Percentiles rank a stretch among this genome's conserved stretches.
Conservation (phyloP, 495 filamentous ascomycete genomes). For the Paragyromitra xinjiangensis region DNA sequence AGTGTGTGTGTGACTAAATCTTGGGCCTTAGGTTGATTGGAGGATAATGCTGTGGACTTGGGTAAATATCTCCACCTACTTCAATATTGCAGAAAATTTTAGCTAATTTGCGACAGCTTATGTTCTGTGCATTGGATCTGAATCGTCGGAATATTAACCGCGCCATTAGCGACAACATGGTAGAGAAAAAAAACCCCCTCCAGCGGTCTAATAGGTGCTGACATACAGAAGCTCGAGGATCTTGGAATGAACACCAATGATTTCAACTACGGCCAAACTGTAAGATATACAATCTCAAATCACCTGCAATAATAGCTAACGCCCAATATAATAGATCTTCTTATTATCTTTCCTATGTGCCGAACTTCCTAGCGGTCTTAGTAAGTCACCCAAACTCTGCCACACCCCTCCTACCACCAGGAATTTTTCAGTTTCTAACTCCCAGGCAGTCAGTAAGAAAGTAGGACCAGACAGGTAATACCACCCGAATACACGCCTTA, state of each 20-base stretch:
- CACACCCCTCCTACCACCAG: background rate
- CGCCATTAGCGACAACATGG: constrained; percentile 62
- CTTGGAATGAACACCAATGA: constrained; percentile 63
- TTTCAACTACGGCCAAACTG: constrained; percentile 61
- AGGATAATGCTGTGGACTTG: constrained; percentile 59
- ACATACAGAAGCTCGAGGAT: constrained; percentile 36
- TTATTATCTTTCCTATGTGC: constrained; percentile 62
- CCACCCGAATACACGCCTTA: background rate
- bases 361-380: constrained; percentile 62
- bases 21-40: constrained; percentile 55
- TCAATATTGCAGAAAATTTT: background rate
- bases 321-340: constrained; percentile 57
- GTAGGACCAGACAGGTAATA: constrained; percentile 60
- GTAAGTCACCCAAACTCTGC: constrained; percentile 8
- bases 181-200: constrained; percentile 37
- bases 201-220: constrained; percentile 51
- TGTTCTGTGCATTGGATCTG: constrained; percentile 63
- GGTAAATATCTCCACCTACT: constrained; percentile 6
- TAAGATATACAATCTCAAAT: background rate
- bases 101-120: constrained; percentile 54
- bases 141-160: constrained; percentile 62
- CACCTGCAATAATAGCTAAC: background rate
- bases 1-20: constrained; percentile 3
- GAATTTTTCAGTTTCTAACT: constrained; percentile 7
- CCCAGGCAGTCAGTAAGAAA: constrained; percentile 60